phyloP scores from a whole-genome alignment of 2,329 filamentous ascomycete species.

The Paracamarosporium sp. region DNA sequence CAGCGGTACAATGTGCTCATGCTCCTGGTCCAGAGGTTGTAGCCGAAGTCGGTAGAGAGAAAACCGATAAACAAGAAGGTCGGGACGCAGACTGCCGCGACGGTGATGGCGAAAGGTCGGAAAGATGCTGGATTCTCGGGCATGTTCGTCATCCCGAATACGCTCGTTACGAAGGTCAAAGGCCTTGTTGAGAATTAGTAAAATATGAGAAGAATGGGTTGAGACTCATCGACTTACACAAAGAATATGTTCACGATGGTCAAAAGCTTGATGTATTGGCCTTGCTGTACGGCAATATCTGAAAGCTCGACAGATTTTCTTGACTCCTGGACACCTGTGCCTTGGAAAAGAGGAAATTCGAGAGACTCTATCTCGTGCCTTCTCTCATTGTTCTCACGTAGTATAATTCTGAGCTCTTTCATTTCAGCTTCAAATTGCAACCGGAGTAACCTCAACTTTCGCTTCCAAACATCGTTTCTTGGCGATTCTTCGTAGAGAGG shows the following conservation, averaged over 20 bases:
- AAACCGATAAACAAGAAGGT: conserved; percentile 56
- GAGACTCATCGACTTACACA: conserved; percentile 45
- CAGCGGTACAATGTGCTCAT: conserved; percentile 36
- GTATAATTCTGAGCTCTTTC: conserved; percentile 55
- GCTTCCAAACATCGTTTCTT: conserved; percentile 57
- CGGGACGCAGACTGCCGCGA: conserved; percentile 51
- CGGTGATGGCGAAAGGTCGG: conserved; percentile 51
- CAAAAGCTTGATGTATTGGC: conserved; percentile 65
- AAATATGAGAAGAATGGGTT: not conserved
- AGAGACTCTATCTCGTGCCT: conserved; percentile 63
- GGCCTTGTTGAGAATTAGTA: conserved; percentile 39
- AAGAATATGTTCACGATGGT: conserved; percentile 69
- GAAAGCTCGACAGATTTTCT: conserved; percentile 65
- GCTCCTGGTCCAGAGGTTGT: conserved; percentile 45
- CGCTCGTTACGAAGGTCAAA: conserved; percentile 66
- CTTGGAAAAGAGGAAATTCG: conserved; percentile 68
- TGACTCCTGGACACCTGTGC: conserved; percentile 68
- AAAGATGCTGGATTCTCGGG: conserved; percentile 41
- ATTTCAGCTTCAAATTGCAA: conserved; percentile 61
- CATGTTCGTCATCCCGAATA: conserved; percentile 63
- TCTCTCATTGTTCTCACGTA: conserved; percentile 60
- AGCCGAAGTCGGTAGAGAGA: conserved; percentile 50
- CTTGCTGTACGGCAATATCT: conserved; percentile 62
- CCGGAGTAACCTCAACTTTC: conserved; percentile 55
- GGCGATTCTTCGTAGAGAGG: conserved; percentile 58